These are phyloP conservation scores for Ganoderma sp. DNA, from an alignment of 1,284 basidiomycete genomes.

Conservation along the genomic window DNA sequence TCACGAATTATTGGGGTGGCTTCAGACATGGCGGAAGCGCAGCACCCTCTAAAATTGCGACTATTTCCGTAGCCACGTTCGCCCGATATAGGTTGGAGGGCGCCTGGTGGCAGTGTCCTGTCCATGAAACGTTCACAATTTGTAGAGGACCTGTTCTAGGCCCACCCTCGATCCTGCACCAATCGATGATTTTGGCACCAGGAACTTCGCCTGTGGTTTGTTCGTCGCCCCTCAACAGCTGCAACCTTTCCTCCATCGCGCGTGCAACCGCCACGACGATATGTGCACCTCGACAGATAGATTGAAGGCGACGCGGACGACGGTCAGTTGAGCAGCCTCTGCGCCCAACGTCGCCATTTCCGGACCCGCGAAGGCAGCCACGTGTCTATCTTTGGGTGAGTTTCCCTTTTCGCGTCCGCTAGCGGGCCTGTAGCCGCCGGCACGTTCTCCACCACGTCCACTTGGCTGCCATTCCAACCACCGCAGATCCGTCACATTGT, in stretches of 20 bases:
- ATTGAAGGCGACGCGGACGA: neutral
- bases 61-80: neutral
- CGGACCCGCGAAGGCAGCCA: slow-evolving; percentile 23
- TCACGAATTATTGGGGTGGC: neutral
- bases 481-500: neutral
- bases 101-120: slow-evolving; percentile 26
- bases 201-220: neutral
- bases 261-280: neutral
- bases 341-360: slow-evolving; percentile 3
- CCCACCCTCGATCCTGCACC: neutral
- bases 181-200: slow-evolving; percentile 5
- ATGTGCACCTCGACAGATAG: neutral
- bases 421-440: neutral
- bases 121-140: neutral
- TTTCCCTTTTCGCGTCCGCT: neutral
- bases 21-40: neutral
- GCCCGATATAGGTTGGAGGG: slow-evolving; percentile 19
- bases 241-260: neutral
- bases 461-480: neutral
- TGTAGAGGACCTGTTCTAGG: neutral
- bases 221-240: neutral
- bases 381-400: slow-evolving; percentile 10
- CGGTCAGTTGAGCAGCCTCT: slow-evolving; percentile 14
- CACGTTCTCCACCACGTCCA: neutral
- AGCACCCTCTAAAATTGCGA: slow-evolving; percentile 2